Evolutionary conservation across 768 basidiomycete genomes (phyloP).

Genomic region (Cyclocybe cylindracea): DNA sequence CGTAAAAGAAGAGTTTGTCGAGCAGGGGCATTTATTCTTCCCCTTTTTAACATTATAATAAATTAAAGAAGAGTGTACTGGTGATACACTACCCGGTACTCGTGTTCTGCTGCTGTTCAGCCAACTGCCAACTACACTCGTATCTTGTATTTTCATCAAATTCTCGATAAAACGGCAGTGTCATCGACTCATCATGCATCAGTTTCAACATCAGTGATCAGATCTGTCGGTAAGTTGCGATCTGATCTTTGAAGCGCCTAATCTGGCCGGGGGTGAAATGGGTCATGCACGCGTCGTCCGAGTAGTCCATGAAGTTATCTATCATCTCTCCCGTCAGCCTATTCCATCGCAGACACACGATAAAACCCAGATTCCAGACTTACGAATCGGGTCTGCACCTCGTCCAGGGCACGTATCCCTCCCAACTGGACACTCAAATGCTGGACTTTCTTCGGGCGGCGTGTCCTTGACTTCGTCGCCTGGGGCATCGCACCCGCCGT

Average conservation of each 20-base stretch:
- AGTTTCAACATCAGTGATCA: too few species aligned
- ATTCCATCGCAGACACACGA: too few species aligned
- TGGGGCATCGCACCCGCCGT: conserved; percentile 12
- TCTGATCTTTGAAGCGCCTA: conserved; percentile 4
- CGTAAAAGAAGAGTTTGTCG: too few species aligned
- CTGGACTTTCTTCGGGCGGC: conserved; percentile 33
- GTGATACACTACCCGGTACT: too few species aligned
- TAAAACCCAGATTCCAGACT: neutral
- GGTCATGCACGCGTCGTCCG: conserved; percentile 43
- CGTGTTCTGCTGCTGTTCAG: too few species aligned
- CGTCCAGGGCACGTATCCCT: conserved; percentile 32
- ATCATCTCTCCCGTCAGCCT: neutral
- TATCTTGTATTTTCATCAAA: too few species aligned
- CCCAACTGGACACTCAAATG: conserved; percentile 32
- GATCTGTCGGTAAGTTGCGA: conserved; percentile 5
- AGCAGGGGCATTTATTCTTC: too few species aligned
- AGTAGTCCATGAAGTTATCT: conserved; percentile 50
- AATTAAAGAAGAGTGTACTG: too few species aligned
- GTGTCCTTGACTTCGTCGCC: conserved; percentile 42
- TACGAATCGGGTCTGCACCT: conserved; percentile 36
- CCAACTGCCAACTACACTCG: too few species aligned
- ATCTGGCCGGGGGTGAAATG: conserved; percentile 38
- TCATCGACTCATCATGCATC: too few species aligned
- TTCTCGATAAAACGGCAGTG: too few species aligned
- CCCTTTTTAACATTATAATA: too few species aligned